These are phyloP conservation scores for Scytalidium lignicola DNA, from an alignment of 2,329 filamentous ascomycete species.

Conservation along the genomic window DNA sequence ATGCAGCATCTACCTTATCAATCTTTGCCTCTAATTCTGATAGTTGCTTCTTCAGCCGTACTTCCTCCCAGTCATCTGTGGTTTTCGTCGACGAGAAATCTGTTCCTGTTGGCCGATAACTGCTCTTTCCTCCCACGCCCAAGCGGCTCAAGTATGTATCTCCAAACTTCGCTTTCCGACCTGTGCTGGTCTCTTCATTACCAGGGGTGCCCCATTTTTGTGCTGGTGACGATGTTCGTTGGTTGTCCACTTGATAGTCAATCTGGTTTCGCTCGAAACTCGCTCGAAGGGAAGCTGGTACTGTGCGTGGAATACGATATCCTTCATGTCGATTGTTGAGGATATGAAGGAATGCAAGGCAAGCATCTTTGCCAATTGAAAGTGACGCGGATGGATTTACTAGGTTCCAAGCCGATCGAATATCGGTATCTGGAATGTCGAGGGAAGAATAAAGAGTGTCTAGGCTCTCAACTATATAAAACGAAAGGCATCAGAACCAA, in stretches of 20 bases:
- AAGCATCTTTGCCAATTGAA: constrained; percentile 90
- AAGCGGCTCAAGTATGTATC: constrained; percentile 92
- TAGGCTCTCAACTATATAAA: constrained; percentile 62
- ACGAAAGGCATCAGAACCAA: neutral
- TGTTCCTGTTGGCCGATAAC: constrained; percentile 77
- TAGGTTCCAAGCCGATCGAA: constrained; percentile 92
- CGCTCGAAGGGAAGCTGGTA: constrained; percentile 83
- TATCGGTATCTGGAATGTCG: constrained; percentile 69
- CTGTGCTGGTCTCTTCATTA: constrained; percentile 75
- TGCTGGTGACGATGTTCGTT: constrained; percentile 53
- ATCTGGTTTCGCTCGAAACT: constrained; percentile 96
- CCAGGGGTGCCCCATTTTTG: constrained; percentile 75
- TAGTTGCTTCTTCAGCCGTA: constrained; percentile 87
- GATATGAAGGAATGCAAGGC: constrained; percentile 91
- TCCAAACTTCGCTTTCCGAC: constrained; percentile 94
- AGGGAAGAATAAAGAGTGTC: constrained; percentile 80
- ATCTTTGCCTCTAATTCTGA: constrained; percentile 86
- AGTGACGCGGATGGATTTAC: constrained; percentile 83
- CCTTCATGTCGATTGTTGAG: constrained; percentile 94
- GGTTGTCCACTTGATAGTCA: constrained; percentile 86
- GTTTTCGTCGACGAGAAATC: constrained; percentile 83
- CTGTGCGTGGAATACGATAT: constrained; percentile 84
- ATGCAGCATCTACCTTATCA: constrained; percentile 70
- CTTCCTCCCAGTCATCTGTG: constrained; percentile 95
- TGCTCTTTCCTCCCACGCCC: constrained; percentile 68